These are phyloP conservation scores for Puccinia novopanici DNA, from an alignment of 1,284 basidiomycete genomes.

Conservation along the genomic window DNA sequence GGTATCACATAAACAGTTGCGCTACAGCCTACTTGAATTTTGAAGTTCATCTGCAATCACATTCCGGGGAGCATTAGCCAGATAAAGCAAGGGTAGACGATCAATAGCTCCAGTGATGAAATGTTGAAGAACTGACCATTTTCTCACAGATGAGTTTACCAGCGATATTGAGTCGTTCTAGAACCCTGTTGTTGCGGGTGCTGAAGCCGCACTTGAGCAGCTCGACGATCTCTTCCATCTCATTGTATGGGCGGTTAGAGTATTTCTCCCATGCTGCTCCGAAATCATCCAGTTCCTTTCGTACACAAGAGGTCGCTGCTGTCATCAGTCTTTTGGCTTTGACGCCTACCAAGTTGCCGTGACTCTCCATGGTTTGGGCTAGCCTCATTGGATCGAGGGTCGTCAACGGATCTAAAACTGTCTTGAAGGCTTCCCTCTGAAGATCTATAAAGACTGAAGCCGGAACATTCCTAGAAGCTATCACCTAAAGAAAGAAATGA, in stretches of 20 bases:
- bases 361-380: constrained; percentile 3
- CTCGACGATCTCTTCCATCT: constrained; percentile 11
- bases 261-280: constrained; percentile 22
- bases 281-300: constrained; percentile 5
- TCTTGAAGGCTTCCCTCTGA: constrained; percentile 12
- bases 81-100: background rate
- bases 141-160: constrained; percentile 29
- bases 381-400: background rate
- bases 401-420: constrained; percentile 6
- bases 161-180: constrained; percentile 4
- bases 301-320: background rate
- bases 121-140: constrained; percentile 19
- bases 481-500: constrained; percentile 6
- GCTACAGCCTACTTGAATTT: constrained; percentile 27
- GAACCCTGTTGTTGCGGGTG: constrained; percentile 24
- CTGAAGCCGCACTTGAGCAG: constrained; percentile 35
- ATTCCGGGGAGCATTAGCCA: background rate
- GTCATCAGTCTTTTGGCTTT: constrained; percentile 20
- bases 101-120: background rate
- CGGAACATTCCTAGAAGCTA: constrained; percentile 33
- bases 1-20: constrained; percentile 44
- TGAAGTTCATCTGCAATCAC: constrained; percentile 33
- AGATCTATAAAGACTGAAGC: constrained; percentile 25
- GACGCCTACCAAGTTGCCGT: background rate
- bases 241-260: constrained; percentile 25